Conservation (phyloP, 768 basidiomycete species). For the Saitozyma podzolica region DNA sequence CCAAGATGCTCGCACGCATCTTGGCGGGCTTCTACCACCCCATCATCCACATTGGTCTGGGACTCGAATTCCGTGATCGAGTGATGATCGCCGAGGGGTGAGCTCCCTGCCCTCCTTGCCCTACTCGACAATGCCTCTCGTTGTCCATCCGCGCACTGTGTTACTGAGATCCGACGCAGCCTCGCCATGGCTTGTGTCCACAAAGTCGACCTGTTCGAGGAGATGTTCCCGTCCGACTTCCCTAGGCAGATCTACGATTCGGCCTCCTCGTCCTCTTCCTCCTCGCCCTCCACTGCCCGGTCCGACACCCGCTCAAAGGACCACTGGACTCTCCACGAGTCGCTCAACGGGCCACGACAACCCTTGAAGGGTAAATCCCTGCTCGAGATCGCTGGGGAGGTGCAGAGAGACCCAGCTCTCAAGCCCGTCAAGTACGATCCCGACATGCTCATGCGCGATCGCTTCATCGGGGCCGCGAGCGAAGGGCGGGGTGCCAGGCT, state of each 20-base stretch:
- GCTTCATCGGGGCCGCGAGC: no score
- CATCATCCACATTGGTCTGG: slow-evolving; percentile 41
- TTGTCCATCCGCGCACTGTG: background rate
- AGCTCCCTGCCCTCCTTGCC: background rate
- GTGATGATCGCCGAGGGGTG: slow-evolving; percentile 41
- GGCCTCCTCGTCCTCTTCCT: no score
- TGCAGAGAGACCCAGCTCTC: no score
- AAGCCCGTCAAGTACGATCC: no score
- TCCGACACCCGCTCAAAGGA: no score
- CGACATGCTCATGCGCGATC: no score
- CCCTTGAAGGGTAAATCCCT: background rate
- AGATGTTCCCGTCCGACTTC: slow-evolving; percentile 4
- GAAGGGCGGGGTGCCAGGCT: no score
- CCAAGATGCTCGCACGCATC: slow-evolving; percentile 33
- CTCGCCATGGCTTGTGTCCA: slow-evolving; percentile 39
- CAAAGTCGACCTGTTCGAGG: slow-evolving; percentile 16
- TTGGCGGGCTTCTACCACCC: slow-evolving; percentile 39
- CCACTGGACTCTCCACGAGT: no score
- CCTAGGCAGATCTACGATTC: slow-evolving; percentile 2
- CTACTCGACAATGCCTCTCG: background rate
- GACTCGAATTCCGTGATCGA: slow-evolving; percentile 41
- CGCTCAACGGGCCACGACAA: background rate
- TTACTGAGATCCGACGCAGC: slow-evolving; percentile 3
- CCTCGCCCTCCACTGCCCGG: no score
- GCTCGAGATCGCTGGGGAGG: background rate